Evolutionary conservation across 495 filamentous ascomycete genomes (phyloP), one percentile per base, ranked within the genome.

Genomic region (Trichoderma reesei): DNA sequence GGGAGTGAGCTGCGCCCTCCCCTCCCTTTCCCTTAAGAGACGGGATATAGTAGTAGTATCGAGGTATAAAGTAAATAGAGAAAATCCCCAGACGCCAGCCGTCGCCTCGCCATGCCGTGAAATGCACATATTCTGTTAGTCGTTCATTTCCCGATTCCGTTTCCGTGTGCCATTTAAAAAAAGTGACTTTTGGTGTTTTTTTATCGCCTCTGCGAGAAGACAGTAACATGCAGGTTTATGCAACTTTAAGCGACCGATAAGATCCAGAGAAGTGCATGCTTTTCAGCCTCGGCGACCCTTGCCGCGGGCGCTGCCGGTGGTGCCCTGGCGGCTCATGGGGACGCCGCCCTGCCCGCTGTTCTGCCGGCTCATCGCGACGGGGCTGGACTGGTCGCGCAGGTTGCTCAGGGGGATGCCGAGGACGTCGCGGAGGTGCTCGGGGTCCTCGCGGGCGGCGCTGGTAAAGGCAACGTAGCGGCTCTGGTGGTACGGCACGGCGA

Each of bases 261-360:
- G n/a, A n/a, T n/a, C n/a, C n/a, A n/a, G n/a, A n/a, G n/a, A n/a
- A n/a, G n/a, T n/a, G n/a, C n/a, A n/a, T n/a, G n/a, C 8, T 2
- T 10, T 42, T 63, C 41, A 63, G 5, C 41, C 41, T 33, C 61
- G 37, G 26, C 63, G 63, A 20, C 69, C 67, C 61, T 72, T 75
- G 20, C 74, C 74, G 60, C 74, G 68, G 4, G 68, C 71, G 37
- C 74, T 69, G 42, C 69, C 74, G 64, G 70, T 75, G 39, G 72
- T 81, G 51, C 70, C 71, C 18, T 69, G 66, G 7, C 81, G 70
- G 63, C 78, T 81, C 81, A 83, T 83, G 1, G 75, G 74, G 26
- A 72, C 76, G 16, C 61, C 61, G 41, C 78, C 79, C 0, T 77
- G 72, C 4, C 5, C 37, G 54, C 79, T 82, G 44, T 73, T 77